phyloP scores from a whole-genome alignment of 208 protist species.

The Blastocrithidia nonstop region DNA sequence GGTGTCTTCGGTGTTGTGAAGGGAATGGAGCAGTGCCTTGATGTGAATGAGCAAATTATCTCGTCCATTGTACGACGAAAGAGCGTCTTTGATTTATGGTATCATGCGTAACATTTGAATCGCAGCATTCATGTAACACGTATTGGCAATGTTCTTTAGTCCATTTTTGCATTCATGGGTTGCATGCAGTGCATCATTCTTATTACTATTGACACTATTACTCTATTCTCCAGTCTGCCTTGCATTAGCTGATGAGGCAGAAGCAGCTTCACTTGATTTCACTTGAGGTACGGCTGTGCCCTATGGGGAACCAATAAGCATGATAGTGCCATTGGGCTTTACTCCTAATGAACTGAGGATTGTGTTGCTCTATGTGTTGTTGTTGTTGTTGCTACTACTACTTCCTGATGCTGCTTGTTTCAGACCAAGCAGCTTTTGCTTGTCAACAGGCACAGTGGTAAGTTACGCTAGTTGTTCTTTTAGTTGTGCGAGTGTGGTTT shows the following conservation, averaged over 20 bases:
- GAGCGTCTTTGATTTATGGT: slow-evolving; percentile 34
- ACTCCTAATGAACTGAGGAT: slow-evolving; percentile 25
- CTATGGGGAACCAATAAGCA: slow-evolving; percentile 65
- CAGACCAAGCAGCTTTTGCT: slow-evolving; percentile 78
- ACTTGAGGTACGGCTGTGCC: slow-evolving; percentile 11
- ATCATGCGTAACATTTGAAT: slow-evolving; percentile 70
- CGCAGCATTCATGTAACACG: slow-evolving; percentile 82
- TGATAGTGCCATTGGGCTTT: slow-evolving; percentile 34
- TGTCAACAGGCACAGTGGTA: slow-evolving; percentile 54
- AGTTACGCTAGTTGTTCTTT: slow-evolving; percentile 28
- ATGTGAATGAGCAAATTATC: slow-evolving; percentile 23
- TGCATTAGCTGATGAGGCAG: slow-evolving; percentile 4
- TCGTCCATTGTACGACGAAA: slow-evolving; percentile 12
- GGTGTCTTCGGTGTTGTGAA: slow-evolving; percentile 19
- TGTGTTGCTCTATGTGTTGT: too few relatives aligned
- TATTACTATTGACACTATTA: slow-evolving; percentile 3
- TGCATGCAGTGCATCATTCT: slow-evolving; percentile 7
- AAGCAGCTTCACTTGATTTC: slow-evolving; percentile 5
- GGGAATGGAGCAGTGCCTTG: slow-evolving; percentile 14
- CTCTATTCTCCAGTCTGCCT: too few relatives aligned
- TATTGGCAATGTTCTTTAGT: slow-evolving; percentile 72
- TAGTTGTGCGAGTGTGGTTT: slow-evolving; percentile 17
- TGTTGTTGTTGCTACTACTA: too few relatives aligned
- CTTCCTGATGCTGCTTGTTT: slow-evolving; percentile 12
- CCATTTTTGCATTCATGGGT: slow-evolving; percentile 16